Percentiles rank a stretch among this genome's conserved stretches.
phyloP scores from a whole-genome alignment of 352 stramenopile genomes.

The Peronosclerospora sorghi region DNA sequence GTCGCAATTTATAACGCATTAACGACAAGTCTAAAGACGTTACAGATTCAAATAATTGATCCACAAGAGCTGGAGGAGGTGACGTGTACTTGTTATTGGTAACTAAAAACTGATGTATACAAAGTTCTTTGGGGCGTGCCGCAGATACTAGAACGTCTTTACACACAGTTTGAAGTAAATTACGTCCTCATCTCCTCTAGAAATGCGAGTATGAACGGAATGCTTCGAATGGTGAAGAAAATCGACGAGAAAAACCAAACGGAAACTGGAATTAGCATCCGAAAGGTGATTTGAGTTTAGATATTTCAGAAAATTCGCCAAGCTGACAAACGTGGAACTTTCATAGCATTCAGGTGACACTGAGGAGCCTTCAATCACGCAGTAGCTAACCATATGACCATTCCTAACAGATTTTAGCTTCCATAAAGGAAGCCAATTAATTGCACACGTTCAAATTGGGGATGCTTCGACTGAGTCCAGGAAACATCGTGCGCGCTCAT shows the following conservation, averaged over 20 bases:
- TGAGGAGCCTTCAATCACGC: not conserved
- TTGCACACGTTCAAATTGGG: slow-evolving; percentile 57
- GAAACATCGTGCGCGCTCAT: slow-evolving; percentile 10
- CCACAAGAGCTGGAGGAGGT: slow-evolving; percentile 41
- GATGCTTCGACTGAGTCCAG: slow-evolving; percentile 17
- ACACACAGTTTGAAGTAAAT: slow-evolving; percentile 65
- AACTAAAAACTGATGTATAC: not conserved
- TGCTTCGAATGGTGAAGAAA: slow-evolving; percentile 59
- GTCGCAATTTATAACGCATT: slow-evolving; percentile 67
- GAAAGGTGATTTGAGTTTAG: slow-evolving; percentile 33
- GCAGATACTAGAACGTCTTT: slow-evolving; percentile 46
- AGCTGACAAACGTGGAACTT: slow-evolving; percentile 6
- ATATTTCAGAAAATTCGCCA: not conserved
- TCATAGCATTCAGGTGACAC: slow-evolving; percentile 30
- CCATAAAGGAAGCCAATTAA: slow-evolving; percentile 52
- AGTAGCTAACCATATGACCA: not conserved
- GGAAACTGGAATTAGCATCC: slow-evolving; percentile 42
- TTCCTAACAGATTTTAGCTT: slow-evolving; percentile 60
- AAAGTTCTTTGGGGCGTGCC: not conserved
- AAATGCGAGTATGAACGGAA: slow-evolving; percentile 48
- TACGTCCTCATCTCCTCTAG: slow-evolving; percentile 53
- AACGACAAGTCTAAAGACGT: slow-evolving; percentile 49
- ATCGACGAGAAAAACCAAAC: slow-evolving; percentile 35
- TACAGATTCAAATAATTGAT: slow-evolving; percentile 37
- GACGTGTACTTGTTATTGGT: not conserved